These are phyloP conservation scores for Trichosporon sp. DNA, from an alignment of 1,284 basidiomycete genomes.

Conservation along the genomic window DNA sequence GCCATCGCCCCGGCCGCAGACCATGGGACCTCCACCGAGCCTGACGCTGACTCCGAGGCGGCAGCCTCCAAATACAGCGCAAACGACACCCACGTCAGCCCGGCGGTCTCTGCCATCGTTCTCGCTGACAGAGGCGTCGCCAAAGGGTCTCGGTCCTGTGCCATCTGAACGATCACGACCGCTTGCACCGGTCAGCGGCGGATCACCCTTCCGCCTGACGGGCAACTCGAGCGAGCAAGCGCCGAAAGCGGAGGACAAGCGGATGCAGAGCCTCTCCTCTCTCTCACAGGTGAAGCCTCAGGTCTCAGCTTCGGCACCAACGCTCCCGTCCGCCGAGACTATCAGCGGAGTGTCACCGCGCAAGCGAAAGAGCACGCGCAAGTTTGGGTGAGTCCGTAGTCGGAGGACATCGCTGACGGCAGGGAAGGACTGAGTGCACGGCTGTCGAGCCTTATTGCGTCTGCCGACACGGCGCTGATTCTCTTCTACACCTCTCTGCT, in stretches of 20 bases:
- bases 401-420: neutral
- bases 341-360: constrained; percentile 39
- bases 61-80: neutral
- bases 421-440: neutral
- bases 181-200: neutral
- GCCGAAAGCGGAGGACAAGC: neutral
- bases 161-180: neutral
- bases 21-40: neutral
- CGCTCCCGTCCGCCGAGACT: constrained; percentile 20
- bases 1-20: neutral
- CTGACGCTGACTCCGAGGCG: neutral
- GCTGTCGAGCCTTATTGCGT: constrained; percentile 18
- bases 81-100: neutral
- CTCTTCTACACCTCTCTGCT: constrained; percentile 42
- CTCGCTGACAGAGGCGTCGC: neutral
- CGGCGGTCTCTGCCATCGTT: neutral
- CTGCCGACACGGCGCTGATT: constrained; percentile 25
- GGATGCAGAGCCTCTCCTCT: neutral
- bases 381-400: neutral
- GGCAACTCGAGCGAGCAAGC: neutral
- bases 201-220: constrained; percentile 9
- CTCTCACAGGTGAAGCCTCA: constrained; percentile 5
- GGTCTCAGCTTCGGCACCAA: constrained; percentile 9
- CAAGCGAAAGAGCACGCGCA: constrained; percentile 19
- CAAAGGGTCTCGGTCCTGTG: neutral